Percentiles rank a stretch among this genome's conserved stretches.
These are phyloP conservation scores for Graphilbum ipis-grandicollis DNA, from an alignment of 2,329 filamentous ascomycete genomes.

Conservation along the genomic window DNA sequence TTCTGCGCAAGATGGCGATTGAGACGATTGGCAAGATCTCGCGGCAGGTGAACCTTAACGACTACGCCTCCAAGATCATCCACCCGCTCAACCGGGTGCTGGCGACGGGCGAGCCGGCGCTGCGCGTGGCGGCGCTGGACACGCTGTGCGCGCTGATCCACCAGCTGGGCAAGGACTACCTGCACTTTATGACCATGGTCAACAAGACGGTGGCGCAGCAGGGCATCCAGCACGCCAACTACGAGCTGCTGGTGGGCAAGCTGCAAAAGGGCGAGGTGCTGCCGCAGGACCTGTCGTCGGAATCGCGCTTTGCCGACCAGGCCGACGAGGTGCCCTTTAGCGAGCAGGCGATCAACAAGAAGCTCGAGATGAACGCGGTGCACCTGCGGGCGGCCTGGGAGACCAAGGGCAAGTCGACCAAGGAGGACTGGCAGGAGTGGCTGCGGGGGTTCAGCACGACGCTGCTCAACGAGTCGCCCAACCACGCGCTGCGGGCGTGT, in stretches of 20 bases:
- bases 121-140: slow-evolving; percentile 75
- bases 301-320: slow-evolving; percentile 61
- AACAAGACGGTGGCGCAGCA: slow-evolving; percentile 70
- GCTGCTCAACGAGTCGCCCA: slow-evolving; percentile 83
- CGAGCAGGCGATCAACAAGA: slow-evolving; percentile 68
- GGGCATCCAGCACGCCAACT: slow-evolving; percentile 77
- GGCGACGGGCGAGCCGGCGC: slow-evolving; percentile 49
- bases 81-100: slow-evolving; percentile 80
- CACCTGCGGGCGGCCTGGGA: slow-evolving; percentile 97
- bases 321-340: slow-evolving; percentile 66
- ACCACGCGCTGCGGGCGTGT: slow-evolving; percentile 85
- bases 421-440: slow-evolving; percentile 99
- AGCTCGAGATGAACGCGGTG: slow-evolving; percentile 91
- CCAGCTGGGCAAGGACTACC: slow-evolving; percentile 86
- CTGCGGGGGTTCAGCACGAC: slow-evolving; percentile 93
- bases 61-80: slow-evolving; percentile 91
- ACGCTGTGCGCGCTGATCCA: slow-evolving; percentile 91
- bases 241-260: slow-evolving; percentile 81
- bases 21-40: slow-evolving; percentile 91
- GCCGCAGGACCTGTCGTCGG: slow-evolving; percentile 85
- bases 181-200: slow-evolving; percentile 85
- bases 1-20: slow-evolving; percentile 74
- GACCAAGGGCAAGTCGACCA: slow-evolving; percentile 87
- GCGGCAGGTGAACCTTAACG: slow-evolving; percentile 89
- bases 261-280: slow-evolving; percentile 85